Percentiles rank a stretch among this genome's conserved stretches.
These are phyloP conservation scores for Sclerotinia sclerotiorum DNA, from an alignment of 2,329 filamentous ascomycete genomes.

Conservation along the genomic window DNA sequence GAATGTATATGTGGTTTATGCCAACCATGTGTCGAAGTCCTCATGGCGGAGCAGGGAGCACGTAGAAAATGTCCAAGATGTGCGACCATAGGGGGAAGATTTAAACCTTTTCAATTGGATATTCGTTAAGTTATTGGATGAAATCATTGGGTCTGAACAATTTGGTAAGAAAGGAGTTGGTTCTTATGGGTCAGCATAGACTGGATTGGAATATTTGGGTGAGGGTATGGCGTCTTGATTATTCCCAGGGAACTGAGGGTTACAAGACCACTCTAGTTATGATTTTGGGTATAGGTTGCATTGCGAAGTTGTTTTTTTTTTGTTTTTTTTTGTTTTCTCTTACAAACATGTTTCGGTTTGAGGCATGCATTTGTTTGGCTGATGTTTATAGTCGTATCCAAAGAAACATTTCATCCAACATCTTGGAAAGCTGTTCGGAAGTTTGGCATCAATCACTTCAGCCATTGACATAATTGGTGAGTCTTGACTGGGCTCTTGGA, in stretches of 20 bases:
- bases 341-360: background rate
- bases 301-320: conserved; percentile 9
- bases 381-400: conserved; percentile 24
- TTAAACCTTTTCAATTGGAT: conserved; percentile 83
- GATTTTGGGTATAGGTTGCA: conserved; percentile 21
- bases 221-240: conserved; percentile 18
- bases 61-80: conserved; percentile 77
- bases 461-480: background rate
- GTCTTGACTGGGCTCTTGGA: background rate
- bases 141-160: background rate
- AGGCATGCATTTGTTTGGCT: conserved; percentile 19
- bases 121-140: conserved; percentile 54
- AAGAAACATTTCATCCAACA: conserved; percentile 5
- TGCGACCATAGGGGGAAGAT: conserved; percentile 73
- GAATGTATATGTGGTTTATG: conserved; percentile 96
- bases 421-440: background rate
- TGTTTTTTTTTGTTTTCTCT: background rate
- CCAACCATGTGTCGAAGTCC: conserved; percentile 78
- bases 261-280: conserved; percentile 12
- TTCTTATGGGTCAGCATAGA: conserved; percentile 15
- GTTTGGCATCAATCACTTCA: background rate
- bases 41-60: conserved; percentile 74
- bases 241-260: conserved; percentile 17
- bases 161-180: conserved; percentile 17
- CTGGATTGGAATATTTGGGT: conserved; percentile 11